These are phyloP conservation scores for Glarea lozoyensis DNA, from an alignment of 495 filamentous ascomycete genomes.

Conservation along the genomic window DNA sequence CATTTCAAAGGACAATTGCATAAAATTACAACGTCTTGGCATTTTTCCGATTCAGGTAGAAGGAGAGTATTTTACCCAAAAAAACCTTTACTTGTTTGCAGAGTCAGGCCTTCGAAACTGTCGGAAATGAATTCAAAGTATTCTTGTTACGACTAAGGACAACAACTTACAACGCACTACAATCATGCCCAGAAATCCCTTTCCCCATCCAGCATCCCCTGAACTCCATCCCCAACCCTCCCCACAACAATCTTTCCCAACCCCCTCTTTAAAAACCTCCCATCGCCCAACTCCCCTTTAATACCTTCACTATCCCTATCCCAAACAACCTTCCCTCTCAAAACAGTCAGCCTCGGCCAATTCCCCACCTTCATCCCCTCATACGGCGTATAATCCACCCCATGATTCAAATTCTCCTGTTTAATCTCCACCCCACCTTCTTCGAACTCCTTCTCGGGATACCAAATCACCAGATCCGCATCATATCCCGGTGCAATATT, in stretches of 20 bases:
- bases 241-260: conserved; percentile 16
- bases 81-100: no score
- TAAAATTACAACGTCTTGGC: no score
- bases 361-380: conserved; percentile 26
- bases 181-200: conserved; percentile 13
- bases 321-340: conserved; percentile 26
- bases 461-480: conserved; percentile 38
- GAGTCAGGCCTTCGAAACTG: no score
- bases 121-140: no score
- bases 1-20: no score
- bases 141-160: no score
- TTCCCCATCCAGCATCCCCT: conserved; percentile 11
- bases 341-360: conserved; percentile 27
- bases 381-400: conserved; percentile 28
- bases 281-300: conserved; percentile 18
- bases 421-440: conserved; percentile 16
- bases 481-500: conserved; percentile 38
- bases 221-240: conserved; percentile 8
- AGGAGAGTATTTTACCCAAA: no score
- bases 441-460: conserved; percentile 21
- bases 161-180: no score
- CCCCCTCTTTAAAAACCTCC: conserved; percentile 22
- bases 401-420: conserved; percentile 23
- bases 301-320: conserved; percentile 24
- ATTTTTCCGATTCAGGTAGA: no score